Conservation (phyloP, 2,329 filamentous ascomycete genomes). For the Diaporthe aspalathi region DNA sequence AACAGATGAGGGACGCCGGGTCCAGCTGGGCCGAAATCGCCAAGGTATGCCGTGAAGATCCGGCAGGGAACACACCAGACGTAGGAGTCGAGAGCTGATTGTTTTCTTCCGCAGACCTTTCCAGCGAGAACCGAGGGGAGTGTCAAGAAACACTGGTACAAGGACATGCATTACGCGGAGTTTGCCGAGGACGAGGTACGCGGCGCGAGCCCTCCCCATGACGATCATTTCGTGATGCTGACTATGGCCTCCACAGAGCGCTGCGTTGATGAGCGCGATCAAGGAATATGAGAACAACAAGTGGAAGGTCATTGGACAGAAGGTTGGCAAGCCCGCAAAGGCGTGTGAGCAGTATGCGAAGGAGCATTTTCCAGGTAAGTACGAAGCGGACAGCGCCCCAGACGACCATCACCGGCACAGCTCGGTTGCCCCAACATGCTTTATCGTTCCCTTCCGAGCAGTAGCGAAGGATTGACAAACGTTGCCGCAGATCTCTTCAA, state of each 20-base stretch:
- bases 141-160: slow-evolving; percentile 99
- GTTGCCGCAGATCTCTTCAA: slow-evolving; percentile 52
- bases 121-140: slow-evolving; percentile 94
- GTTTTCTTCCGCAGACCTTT: slow-evolving; percentile 74
- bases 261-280: slow-evolving; percentile 88
- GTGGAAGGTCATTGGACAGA: slow-evolving; percentile 97
- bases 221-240: background rate
- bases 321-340: slow-evolving; percentile 98
- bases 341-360: slow-evolving; percentile 86
- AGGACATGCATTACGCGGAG: slow-evolving; percentile 99
- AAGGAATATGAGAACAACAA: slow-evolving; percentile 99
- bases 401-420: background rate
- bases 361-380: slow-evolving; percentile 80
- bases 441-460: background rate
- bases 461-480: background rate
- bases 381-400: background rate
- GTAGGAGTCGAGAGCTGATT: slow-evolving; percentile 34
- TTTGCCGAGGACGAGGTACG: slow-evolving; percentile 96
- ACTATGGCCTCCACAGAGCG: slow-evolving; percentile 63
- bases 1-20: slow-evolving; percentile 92
- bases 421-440: background rate
- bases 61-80: background rate
- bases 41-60: slow-evolving; percentile 70
- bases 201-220: slow-evolving; percentile 40
- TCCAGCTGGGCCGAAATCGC: slow-evolving; percentile 98